Base-by-base conservation (phyloP, 2,329 filamentous ascomycete species). In the Colletotrichum cereale region DNA sequence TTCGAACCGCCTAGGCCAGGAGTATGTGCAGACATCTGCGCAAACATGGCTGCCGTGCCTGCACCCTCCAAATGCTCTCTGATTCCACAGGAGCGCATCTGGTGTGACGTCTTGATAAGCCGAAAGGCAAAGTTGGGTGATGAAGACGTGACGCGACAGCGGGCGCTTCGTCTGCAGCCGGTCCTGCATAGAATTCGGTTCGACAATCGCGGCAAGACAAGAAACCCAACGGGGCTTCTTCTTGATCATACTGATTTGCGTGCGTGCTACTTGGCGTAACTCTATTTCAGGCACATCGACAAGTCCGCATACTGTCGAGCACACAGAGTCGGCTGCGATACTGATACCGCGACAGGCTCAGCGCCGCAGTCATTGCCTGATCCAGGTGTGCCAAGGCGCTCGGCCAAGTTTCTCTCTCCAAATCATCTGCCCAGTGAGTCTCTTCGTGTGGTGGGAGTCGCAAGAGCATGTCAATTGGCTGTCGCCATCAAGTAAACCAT, bases 71-170 rank as follows among this genome's bases (percentile, higher is more conserved):
- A 16, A 34, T 36, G 26, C 50, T 18, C 38, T 42, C 40, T 21
- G 11, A 36, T 42, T 64, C 31, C 24, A 52, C 31, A 42, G 31
- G 31, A 64, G 53, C 36, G 36, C 44, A 26, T 61, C 34, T 36
- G 26, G 31, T 34, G 29, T 11, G 40, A 52, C 31, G 24, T 31
- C 11, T 14, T 71, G 64, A 68, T 60, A 63, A 63, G 57, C 52
- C 57, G 52, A 68, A 50, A 14, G 42, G 10, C 55, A 44, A n/a
- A 36, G 42, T 26, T 34, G 29, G 29, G 48, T 57, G 42, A 58
- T 38, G 29, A 21, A 48, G 1, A 29, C 24, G 52, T 47, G 57
- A 47, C 44, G 58, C 42, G n/a, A 48, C 38, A 44, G 38, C 48
- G 38, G 31, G 31, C 40, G 40, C 24, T 21, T 26, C 29, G 31